Conservation (phyloP, 352 stramenopile species). For the Stramenopiles sp. region DNA sequence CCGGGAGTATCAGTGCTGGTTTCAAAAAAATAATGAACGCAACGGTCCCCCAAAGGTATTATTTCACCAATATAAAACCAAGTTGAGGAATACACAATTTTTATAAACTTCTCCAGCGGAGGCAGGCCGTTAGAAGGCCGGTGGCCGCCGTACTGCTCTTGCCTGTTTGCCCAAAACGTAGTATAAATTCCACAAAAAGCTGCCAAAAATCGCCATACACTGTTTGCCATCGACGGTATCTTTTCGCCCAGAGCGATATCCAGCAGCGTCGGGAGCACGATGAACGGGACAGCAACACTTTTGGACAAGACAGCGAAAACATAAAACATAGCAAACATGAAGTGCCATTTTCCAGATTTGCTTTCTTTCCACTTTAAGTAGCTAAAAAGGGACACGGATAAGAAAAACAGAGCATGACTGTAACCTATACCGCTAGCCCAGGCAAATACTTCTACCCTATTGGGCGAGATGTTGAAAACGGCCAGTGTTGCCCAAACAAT, state of each 20-base stretch:
- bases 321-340: background rate
- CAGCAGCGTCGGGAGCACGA: background rate
- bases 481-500: background rate
- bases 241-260: background rate
- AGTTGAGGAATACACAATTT: background rate
- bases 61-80: background rate
- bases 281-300: background rate
- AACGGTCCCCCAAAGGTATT: background rate
- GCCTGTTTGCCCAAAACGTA: background rate
- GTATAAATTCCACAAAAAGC: background rate
- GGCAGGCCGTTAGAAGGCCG: background rate
- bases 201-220: background rate
- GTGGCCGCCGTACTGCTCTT: background rate
- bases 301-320: background rate
- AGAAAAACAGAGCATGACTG: background rate
- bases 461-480: background rate
- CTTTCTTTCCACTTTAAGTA: conserved; percentile 7
- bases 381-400: background rate
- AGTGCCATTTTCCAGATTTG: background rate
- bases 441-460: background rate
- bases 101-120: background rate
- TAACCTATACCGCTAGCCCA: background rate
- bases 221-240: background rate
- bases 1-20: background rate
- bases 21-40: conserved; percentile 6